phyloP scores from a whole-genome alignment of 2,329 filamentous ascomycete genomes.

The Cladophialophora chaetospira region DNA sequence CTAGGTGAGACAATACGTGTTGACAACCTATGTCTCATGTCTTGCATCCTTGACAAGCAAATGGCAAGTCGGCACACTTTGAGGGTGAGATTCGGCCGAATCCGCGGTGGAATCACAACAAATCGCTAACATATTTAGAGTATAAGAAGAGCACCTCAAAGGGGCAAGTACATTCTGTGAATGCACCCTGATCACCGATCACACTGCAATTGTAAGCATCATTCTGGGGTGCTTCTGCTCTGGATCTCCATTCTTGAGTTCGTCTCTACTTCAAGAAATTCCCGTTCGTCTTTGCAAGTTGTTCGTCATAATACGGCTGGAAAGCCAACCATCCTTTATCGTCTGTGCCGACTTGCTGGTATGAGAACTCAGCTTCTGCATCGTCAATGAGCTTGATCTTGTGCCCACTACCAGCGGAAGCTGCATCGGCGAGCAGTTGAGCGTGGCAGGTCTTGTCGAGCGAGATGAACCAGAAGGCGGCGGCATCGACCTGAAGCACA shows the following conservation, averaged over 20 bases:
- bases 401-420: conserved; percentile 41
- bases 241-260: not conserved
- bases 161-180: not conserved
- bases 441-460: conserved; percentile 47
- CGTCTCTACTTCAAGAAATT: conserved; percentile 46
- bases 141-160: no score
- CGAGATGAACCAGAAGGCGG: conserved; percentile 58
- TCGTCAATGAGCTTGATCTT: conserved; percentile 35
- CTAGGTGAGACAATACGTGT: not conserved
- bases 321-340: conserved; percentile 58
- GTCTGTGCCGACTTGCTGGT: conserved; percentile 37
- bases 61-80: not conserved
- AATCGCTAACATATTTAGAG: no score
- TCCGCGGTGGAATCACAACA: not conserved
- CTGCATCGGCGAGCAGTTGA: conserved; percentile 46
- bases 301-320: conserved; percentile 57
- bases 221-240: not conserved
- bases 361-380: conserved; percentile 33
- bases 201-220: not conserved
- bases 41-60: not conserved
- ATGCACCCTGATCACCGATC: not conserved
- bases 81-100: not conserved
- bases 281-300: conserved; percentile 54
- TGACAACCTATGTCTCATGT: no score
- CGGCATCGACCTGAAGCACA: conserved; percentile 47